These are phyloP conservation scores for Ampelomyces quisqualis DNA, from an alignment of 2,329 filamentous ascomycete species.

Conservation along the genomic window DNA sequence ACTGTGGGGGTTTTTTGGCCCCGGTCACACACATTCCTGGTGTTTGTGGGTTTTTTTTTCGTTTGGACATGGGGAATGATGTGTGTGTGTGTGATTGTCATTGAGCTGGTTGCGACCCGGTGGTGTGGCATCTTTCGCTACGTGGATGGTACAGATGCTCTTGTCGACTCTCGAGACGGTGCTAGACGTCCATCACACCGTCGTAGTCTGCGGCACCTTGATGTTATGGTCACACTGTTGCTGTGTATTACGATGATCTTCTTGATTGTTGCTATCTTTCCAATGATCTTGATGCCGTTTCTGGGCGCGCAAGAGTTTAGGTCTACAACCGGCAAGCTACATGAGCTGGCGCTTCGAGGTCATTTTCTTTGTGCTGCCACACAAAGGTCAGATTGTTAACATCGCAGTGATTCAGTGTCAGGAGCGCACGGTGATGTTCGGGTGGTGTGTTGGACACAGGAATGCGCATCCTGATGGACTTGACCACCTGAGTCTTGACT, in stretches of 20 bases:
- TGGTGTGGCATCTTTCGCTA: no score
- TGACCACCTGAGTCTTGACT: background rate
- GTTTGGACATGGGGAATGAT: no score
- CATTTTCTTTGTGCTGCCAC: background rate
- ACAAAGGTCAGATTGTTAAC: background rate
- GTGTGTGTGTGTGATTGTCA: no score
- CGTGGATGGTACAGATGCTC: no score
- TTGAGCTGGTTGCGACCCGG: no score
- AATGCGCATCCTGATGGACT: background rate
- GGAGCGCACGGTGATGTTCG: slow-evolving; percentile 2
- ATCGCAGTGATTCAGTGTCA: background rate
- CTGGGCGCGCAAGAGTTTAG: background rate
- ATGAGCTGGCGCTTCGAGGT: background rate
- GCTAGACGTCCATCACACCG: no score
- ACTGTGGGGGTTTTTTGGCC: background rate
- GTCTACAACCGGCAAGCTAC: background rate
- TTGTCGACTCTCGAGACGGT: no score
- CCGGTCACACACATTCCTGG: no score
- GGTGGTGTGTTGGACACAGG: background rate
- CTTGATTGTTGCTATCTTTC: background rate
- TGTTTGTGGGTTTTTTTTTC: no score
- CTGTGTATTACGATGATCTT: no score
- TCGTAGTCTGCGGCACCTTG: no score
- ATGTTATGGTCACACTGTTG: no score
- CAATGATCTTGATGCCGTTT: background rate